A percentile compares a stretch with the other conserved stretches of the same genome.
Conservation (phyloP, 2,329 filamentous ascomycete species). For the Penicillium crustosum region DNA sequence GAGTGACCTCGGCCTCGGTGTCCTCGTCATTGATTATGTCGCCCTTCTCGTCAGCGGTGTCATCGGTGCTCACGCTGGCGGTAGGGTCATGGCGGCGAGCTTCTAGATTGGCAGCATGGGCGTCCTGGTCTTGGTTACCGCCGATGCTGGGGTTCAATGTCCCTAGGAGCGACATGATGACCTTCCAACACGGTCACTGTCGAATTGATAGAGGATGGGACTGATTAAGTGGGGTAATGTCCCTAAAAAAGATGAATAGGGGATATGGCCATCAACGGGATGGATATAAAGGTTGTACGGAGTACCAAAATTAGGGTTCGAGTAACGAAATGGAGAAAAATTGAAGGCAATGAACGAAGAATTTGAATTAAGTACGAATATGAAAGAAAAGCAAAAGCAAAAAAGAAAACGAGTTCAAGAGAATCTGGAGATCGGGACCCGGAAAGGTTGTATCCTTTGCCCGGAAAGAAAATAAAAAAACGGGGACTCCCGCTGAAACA, state of each 20-base stretch:
- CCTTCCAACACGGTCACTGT: conserved; percentile 5
- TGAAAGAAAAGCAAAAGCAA: background rate
- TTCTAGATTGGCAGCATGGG: conserved; percentile 8
- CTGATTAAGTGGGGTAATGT: background rate
- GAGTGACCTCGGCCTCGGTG: conserved; percentile 33
- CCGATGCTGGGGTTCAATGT: conserved; percentile 34
- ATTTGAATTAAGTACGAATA: background rate
- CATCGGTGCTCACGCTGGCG: conserved; percentile 27
- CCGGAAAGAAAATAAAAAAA: background rate
- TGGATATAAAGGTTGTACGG: background rate
- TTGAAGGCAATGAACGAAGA: background rate
- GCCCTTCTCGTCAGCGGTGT: conserved; percentile 28
- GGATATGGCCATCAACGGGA: background rate
- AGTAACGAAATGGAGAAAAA: background rate
- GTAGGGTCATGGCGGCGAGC: conserved; percentile 21
- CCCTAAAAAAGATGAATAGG: background rate
- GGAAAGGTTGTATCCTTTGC: background rate
- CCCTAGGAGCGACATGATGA: conserved; percentile 37
- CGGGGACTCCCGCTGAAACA: background rate
- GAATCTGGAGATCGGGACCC: background rate
- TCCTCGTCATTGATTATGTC: conserved; percentile 27
- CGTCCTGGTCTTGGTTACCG: background rate
- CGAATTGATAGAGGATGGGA: background rate
- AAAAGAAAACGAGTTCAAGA: background rate
- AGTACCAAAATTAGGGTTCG: background rate